phyloP scores from a whole-genome alignment of 768 basidiomycete genomes.

The Hygrocybe punicea region DNA sequence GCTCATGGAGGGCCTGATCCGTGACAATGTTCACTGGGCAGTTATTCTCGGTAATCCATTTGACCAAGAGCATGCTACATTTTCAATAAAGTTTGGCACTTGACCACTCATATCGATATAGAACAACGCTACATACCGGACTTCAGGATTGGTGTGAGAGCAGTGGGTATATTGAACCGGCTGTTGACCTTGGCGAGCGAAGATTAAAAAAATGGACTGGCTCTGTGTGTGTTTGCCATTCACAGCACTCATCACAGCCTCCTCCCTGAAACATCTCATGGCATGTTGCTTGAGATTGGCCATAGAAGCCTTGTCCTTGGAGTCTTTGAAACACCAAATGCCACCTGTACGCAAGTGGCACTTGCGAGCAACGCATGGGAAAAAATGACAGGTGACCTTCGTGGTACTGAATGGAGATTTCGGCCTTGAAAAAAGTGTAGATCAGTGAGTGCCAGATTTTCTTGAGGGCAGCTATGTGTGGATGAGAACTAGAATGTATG shows the following conservation, averaged over 20 bases:
- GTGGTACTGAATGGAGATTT: slow-evolving; percentile 15
- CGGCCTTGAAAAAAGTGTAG: slow-evolving; percentile 26
- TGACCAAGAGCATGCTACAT: slow-evolving; percentile 20
- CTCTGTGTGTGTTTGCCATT: neutral
- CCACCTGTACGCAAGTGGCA: slow-evolving; percentile 13
- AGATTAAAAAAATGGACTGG: slow-evolving; percentile 24
- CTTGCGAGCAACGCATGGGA: slow-evolving; percentile 19
- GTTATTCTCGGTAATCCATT: slow-evolving; percentile 1
- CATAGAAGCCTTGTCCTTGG: slow-evolving; percentile 22
- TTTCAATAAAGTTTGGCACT: neutral
- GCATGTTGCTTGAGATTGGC: slow-evolving; percentile 28
- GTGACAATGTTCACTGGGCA: slow-evolving; percentile 32
- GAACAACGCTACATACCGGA: slow-evolving; percentile 15
- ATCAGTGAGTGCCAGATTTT: slow-evolving; percentile 27
- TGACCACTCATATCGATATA: too few relatives aligned
- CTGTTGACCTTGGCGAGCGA: slow-evolving; percentile 26
- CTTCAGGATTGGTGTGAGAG: slow-evolving; percentile 23
- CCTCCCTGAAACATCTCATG: slow-evolving; percentile 27
- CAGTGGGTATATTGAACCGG: slow-evolving; percentile 30
- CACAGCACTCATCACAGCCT: slow-evolving; percentile 18
- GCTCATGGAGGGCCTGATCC: slow-evolving; percentile 26
- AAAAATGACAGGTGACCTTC: slow-evolving; percentile 19
- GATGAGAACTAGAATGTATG: slow-evolving; percentile 11
- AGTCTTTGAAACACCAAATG: slow-evolving; percentile 22
- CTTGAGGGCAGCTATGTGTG: slow-evolving; percentile 10